Conservation (phyloP, 1,139 yeast species). For the Pichia terricola region DNA sequence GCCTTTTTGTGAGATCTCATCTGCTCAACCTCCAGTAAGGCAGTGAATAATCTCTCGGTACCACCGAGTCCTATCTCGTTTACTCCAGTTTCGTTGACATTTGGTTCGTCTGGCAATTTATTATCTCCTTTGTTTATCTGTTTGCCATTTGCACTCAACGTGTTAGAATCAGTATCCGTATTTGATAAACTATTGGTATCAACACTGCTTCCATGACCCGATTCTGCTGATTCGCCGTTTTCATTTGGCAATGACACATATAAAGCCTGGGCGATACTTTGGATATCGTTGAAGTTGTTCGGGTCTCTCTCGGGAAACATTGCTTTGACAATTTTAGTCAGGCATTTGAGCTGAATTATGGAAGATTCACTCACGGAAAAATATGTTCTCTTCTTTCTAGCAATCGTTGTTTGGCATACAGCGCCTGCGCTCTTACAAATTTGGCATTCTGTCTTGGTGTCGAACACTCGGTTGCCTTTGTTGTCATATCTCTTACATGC, state of each 20-base stretch:
- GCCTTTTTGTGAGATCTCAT: conserved; percentile 19
- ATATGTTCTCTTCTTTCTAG: conserved; percentile 25
- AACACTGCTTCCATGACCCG: neutral
- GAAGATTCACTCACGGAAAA: conserved; percentile 23
- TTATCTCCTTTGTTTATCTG: neutral
- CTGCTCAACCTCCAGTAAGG: conserved; percentile 25
- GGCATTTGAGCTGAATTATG: conserved; percentile 26
- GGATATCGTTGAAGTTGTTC: conserved; percentile 26
- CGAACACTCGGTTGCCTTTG: conserved; percentile 15
- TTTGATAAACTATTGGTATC: too few relatives aligned
- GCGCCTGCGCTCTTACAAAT: conserved; percentile 23
- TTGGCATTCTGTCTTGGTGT: conserved; percentile 24
- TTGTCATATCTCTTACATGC: conserved; percentile 26
- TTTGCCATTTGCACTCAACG: neutral
- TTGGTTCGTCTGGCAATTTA: neutral
- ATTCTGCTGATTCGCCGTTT: neutral
- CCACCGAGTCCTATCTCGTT: conserved; percentile 17
- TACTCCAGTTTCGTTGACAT: neutral
- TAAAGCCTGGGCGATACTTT: conserved; percentile 24
- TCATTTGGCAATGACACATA: conserved; percentile 26
- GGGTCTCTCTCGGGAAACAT: conserved; percentile 31
- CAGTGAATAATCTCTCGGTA: conserved; percentile 26
- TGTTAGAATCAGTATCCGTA: neutral
- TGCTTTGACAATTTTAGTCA: conserved; percentile 25
- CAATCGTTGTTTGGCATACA: conserved; percentile 27